Evolutionary conservation across 139 green algal species (phyloP), one percentile per base, ranked within the genome.

Genomic region (Chlamydomonas sp.): DNA sequence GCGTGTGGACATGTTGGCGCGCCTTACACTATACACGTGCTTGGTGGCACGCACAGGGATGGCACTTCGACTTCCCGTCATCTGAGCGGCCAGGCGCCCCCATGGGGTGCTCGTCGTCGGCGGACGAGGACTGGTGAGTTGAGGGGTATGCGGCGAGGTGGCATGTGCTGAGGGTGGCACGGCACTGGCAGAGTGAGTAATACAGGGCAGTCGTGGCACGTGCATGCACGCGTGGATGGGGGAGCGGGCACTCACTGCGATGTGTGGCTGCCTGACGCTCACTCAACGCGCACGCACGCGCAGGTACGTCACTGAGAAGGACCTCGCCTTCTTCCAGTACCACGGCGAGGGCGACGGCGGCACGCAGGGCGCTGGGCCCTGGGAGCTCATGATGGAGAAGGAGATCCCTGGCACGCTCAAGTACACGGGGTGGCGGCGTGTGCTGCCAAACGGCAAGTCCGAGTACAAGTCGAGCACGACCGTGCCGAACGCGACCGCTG

Each of bases 401-500:
- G 69, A 84, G 1, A 79, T 90, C 8, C 70, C 74, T 10, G 73
- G 77, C 20, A 49, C 69, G 5, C 48, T 89, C 33, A 83, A 71
- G 28, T 96, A 95, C 78, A 78, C 62, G 24, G 83, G 84, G 8
- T 92, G 79, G 79, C 81, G 88, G 2, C 77, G 88, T 35, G 82
- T 75, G 0, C 74, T 93, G 47, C 78, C 84, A 80, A 77, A 75
- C 43, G 88, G 88, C 48, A 91, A 89, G 70, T 92, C 88, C 4
- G 91, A 97, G 80, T 97, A 97, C 85, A 92, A 93, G 79, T 90
- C 79, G 54, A 58, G 88, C 0, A 96, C 86, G 0, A 73, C 90
- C 4, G 68, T 74, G 39, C 67, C 80, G 3, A 72, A 96, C 67
- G 76, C 85, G 20, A 93, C 85, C 26, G 76, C 88, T 5, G 67